Conservation (phyloP, 352 stramenopile species). For the Thraustotheca clavata region DNA sequence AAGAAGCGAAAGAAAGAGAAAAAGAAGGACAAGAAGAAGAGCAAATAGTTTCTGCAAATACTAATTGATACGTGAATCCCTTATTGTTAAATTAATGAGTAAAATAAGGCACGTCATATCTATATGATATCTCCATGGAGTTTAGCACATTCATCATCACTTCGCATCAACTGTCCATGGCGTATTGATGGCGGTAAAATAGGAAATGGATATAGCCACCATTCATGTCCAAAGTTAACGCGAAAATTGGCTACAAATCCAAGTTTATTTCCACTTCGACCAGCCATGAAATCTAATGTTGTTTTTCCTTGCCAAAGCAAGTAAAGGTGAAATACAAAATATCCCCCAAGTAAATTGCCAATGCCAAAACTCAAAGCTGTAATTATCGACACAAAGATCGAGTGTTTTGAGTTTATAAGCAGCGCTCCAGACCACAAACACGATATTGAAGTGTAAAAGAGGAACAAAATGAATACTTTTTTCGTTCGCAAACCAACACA, state of each 20-base stretch:
- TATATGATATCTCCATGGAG: neutral
- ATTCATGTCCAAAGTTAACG: conserved; percentile 58
- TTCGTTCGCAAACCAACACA: conserved; percentile 82
- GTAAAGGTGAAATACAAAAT: conserved; percentile 71
- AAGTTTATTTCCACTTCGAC: conserved; percentile 40
- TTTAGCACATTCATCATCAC: neutral
- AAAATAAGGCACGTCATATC: conserved; percentile 1
- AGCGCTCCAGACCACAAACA: conserved; percentile 46
- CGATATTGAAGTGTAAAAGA: conserved; percentile 46
- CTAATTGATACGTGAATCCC: too few relatives aligned
- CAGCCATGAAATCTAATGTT: conserved; percentile 64
- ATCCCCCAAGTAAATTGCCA: conserved; percentile 48
- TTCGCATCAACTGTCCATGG: neutral
- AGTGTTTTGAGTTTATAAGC: conserved; percentile 21
- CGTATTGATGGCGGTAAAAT: conserved; percentile 27
- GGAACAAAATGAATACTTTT: conserved; percentile 43
- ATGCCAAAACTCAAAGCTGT: conserved; percentile 28
- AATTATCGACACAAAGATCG: conserved; percentile 21
- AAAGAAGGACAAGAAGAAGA: conserved; percentile 84
- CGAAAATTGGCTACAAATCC: conserved; percentile 36
- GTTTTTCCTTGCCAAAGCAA: conserved; percentile 52
- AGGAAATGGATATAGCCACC: conserved; percentile 48
- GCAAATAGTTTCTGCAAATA: conserved; percentile 34
- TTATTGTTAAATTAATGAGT: too few relatives aligned
- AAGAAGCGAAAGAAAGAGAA: too few relatives aligned